phyloP scores from a whole-genome alignment of 495 filamentous ascomycete genomes.

The Thozetella sp. region DNA sequence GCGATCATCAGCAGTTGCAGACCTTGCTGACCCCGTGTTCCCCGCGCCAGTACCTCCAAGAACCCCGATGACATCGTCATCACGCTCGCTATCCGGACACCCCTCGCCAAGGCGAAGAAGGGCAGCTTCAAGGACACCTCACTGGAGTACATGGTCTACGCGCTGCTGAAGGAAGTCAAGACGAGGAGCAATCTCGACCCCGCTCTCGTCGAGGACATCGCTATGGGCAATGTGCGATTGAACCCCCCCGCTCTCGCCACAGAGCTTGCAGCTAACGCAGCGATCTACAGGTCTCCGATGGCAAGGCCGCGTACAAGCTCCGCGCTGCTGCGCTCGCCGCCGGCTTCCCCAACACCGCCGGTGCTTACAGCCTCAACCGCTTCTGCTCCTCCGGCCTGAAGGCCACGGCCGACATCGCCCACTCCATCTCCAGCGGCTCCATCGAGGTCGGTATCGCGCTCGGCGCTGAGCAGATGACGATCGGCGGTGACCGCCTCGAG shows the following conservation, averaged over 20 bases:
- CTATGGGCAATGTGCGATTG: conserved; percentile 79
- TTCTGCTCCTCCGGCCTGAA: conserved; percentile 98
- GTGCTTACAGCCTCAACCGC: conserved; percentile 81
- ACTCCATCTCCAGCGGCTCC: conserved; percentile 76
- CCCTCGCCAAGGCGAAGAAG: conserved; percentile 74
- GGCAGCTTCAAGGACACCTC: conserved; percentile 94
- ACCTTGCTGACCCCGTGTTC: conserved; percentile 5
- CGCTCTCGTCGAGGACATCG: conserved; percentile 85
- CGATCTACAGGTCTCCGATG: conserved; percentile 72
- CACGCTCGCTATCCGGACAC: conserved; percentile 77
- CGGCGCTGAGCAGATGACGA: conserved; percentile 87
- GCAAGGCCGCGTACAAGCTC: conserved; percentile 85
- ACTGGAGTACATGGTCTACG: conserved; percentile 83
- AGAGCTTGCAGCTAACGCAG: not conserved
- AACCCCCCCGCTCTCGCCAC: not conserved
- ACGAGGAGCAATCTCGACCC: conserved; percentile 79
- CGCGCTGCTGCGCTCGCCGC: conserved; percentile 88
- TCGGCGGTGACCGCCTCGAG: conserved; percentile 65
- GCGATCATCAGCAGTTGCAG: conserved; percentile 2
- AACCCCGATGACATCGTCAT: conserved; percentile 97
- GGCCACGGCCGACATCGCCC: conserved; percentile 90
- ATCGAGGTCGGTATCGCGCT: conserved; percentile 89
- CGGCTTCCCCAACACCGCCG: conserved; percentile 89
- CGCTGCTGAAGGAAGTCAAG: conserved; percentile 74
- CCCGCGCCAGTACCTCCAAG: conserved; percentile 74